A percentile compares a stretch with the other conserved stretches of the same genome.
Conservation (phyloP, 2,329 filamentous ascomycete genomes). For the Neonectria hederae region DNA sequence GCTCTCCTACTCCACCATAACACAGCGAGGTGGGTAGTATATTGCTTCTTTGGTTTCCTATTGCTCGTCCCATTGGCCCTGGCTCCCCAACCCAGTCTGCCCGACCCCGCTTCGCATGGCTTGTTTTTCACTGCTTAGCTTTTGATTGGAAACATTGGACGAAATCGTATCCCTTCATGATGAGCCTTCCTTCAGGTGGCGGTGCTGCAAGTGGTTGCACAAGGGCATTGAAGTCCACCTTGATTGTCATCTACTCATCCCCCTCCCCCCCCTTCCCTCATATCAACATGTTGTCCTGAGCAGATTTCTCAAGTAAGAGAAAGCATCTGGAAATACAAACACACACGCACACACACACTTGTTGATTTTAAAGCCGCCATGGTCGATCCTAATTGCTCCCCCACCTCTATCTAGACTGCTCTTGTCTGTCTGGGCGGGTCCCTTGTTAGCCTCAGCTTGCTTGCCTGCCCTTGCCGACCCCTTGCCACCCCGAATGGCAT, state of each 20-base stretch:
- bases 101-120: slow-evolving; percentile 28
- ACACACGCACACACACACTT: not conserved
- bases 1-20: slow-evolving; percentile 22
- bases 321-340: not conserved
- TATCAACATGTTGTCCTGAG: not conserved
- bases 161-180: not conserved
- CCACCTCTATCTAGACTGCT: too few relatives aligned
- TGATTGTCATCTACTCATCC: not conserved
- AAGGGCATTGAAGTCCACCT: not conserved
- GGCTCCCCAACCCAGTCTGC: slow-evolving; percentile 1
- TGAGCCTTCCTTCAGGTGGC: not conserved
- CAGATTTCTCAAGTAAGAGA: not conserved
- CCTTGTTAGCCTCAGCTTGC: not conserved
- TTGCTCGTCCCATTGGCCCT: slow-evolving; percentile 35
- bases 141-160: not conserved
- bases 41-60: slow-evolving; percentile 44
- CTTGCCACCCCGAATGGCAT: not conserved
- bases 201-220: not conserved
- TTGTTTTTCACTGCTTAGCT: slow-evolving; percentile 25
- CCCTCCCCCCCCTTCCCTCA: too few relatives aligned
- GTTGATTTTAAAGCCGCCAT: not conserved
- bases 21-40: slow-evolving; percentile 30
- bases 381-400: not conserved
- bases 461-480: not conserved
- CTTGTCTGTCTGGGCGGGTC: not conserved